Conservation (phyloP, 208 protist species). For the Acanthamoeba polyphaga region DNA sequence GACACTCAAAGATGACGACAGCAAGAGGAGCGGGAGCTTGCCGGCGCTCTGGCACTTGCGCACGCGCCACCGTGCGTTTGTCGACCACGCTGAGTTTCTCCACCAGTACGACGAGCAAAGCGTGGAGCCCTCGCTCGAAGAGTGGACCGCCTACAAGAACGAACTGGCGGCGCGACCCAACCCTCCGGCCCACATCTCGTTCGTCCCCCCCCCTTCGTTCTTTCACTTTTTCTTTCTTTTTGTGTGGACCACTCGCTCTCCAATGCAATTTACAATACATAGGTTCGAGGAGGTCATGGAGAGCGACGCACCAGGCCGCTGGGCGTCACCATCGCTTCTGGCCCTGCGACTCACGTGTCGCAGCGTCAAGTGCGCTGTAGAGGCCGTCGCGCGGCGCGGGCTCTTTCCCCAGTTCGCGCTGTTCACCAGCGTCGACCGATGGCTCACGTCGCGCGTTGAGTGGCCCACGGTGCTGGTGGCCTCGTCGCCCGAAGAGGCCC, state of each 20-base stretch:
- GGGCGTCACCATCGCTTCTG: not conserved
- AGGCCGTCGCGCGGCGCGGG: not conserved
- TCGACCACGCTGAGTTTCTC: not conserved
- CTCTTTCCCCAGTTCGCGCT: not conserved
- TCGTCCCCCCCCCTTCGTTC: not conserved
- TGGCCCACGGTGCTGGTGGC: not conserved
- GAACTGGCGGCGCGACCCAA: not conserved
- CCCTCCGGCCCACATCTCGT: not conserved
- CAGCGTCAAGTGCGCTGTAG: not conserved
- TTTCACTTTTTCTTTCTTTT: not conserved
- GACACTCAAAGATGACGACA: too few relatives aligned
- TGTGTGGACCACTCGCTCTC: not conserved
- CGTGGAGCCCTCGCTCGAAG: not conserved
- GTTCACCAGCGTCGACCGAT: not conserved
- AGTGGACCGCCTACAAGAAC: not conserved
- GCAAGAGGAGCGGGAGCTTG: not conserved
- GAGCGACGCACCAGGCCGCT: not conserved
- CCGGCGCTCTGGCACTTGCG: not conserved
- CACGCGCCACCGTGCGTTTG: not conserved
- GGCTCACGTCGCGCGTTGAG: not conserved
- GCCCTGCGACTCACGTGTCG: not conserved
- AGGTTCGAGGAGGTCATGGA: not conserved
- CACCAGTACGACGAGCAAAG: not conserved
- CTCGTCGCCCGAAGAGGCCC: not conserved
- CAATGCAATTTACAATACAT: not conserved